These are phyloP conservation scores for Herpotrichia juniperi DNA, from an alignment of 2,329 filamentous ascomycete species.

Conservation along the genomic window DNA sequence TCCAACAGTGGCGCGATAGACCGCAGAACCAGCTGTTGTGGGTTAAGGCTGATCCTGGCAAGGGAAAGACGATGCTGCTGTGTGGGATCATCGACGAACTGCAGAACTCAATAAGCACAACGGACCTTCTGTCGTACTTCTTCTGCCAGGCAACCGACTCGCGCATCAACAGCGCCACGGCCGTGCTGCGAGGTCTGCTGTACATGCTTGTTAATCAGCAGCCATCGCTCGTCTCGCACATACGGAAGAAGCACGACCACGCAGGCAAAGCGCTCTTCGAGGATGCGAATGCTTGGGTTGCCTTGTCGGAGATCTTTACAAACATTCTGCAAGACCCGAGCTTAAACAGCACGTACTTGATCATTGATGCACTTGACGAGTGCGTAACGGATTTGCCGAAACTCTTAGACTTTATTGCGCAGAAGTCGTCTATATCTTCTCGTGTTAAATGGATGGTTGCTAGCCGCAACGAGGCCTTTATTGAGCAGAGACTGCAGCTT, in stretches of 20 bases:
- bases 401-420: not conserved
- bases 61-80: no score
- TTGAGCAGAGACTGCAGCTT: not conserved
- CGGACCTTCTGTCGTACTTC: no score
- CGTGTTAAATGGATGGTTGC: conserved; percentile 23
- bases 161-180: no score
- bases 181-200: no score
- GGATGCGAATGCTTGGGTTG: conserved; percentile 1
- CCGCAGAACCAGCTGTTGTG: no score
- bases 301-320: not conserved
- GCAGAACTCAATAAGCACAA: no score
- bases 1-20: no score
- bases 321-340: conserved; percentile 31
- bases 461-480: conserved; percentile 48
- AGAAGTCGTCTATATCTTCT: conserved; percentile 37
- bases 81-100: no score
- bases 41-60: no score
- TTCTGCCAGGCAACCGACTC: no score
- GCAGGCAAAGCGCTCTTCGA: no score
- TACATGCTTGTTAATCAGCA: not conserved
- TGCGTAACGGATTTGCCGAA: not conserved
- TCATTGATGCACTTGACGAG: conserved; percentile 4
- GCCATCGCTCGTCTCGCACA: conserved; percentile 24
- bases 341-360: no score
- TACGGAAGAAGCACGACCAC: conserved; percentile 43